Evolutionary conservation across 202 grass and related monocot species (phyloP).

Genomic region (Cymbopogon flexuosus): DNA sequence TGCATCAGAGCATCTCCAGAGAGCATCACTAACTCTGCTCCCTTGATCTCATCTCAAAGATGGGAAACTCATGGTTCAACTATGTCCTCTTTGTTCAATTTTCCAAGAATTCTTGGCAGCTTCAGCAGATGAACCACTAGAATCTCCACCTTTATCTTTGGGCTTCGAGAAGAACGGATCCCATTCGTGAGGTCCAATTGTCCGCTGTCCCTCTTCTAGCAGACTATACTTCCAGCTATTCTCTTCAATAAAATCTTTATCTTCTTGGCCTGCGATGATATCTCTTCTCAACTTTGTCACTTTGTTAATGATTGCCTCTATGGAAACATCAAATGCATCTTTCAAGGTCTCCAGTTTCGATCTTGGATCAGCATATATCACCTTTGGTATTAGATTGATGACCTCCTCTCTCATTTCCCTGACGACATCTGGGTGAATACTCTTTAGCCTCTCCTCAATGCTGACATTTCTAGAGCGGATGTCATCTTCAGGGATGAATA

Average conservation of each 20-base stretch:
- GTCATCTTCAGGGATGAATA: slow-evolving; percentile 83
- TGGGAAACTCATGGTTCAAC: slow-evolving; percentile 30
- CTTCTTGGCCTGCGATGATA: slow-evolving; percentile 55
- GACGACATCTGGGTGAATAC: slow-evolving; percentile 50
- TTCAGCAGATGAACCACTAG: slow-evolving; percentile 49
- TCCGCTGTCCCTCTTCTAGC: slow-evolving; percentile 62
- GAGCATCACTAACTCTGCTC: not conserved
- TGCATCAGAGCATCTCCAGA: slow-evolving; percentile 31
- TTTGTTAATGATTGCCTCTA: slow-evolving; percentile 73
- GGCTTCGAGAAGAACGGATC: slow-evolving; percentile 98
- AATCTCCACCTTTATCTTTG: slow-evolving; percentile 65
- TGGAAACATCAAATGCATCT: slow-evolving; percentile 84
- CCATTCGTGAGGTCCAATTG: slow-evolving; percentile 75
- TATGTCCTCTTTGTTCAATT: slow-evolving; percentile 60
- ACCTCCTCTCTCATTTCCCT: slow-evolving; percentile 86
- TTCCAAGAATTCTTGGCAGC: slow-evolving; percentile 85
- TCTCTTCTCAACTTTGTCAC: slow-evolving; percentile 81
- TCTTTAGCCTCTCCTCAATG: slow-evolving; percentile 67
- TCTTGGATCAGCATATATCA: slow-evolving; percentile 92
- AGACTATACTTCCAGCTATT: slow-evolving; percentile 93
- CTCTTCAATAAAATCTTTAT: slow-evolving; percentile 82
- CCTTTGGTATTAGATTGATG: slow-evolving; percentile 76
- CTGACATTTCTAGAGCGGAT: slow-evolving; percentile 52
- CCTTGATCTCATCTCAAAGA: slow-evolving; percentile 22
- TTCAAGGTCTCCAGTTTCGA: slow-evolving; percentile 82